Base-by-base conservation (phyloP, 768 basidiomycete species). In the Amylocystis lapponica region DNA sequence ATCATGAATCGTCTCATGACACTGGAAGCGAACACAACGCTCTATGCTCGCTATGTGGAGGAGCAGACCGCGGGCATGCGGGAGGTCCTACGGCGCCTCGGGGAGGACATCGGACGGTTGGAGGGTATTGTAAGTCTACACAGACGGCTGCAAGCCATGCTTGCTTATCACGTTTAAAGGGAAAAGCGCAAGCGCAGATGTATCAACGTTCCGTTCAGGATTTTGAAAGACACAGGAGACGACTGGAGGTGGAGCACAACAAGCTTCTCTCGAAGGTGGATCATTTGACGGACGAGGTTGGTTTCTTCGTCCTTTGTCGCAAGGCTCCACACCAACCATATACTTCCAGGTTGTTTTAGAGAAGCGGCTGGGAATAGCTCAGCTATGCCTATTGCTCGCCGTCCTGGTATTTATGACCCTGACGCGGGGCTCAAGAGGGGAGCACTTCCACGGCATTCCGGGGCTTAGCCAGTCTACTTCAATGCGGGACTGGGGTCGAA, bases 1-100 rank as follows among this genome's bases (percentile, higher is more conserved):
- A 99, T 98, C 52, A 94, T 94, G 81, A 95, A 96, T 53, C 83
- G 93, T 6, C 73, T 99, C 10, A 77, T 79, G 2, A 77, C 79
- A 5, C 74, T 98, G 12, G 94, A 98, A 62, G 75, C 76, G 8
- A 96, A 94, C 53, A 86, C 92, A 36, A 89, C 89, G 0, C 70
- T 97, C 3, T 84, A 89, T 33, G 75, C 81, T 17, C 64, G 80
- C 14, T 98, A 96, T 58, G 81, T 96, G 11, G 92, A 93, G 53
- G 91, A 94, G 57, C 95, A 98, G 56, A 86, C 82, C 0, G 62
- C 73, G 12, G 77, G 79, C 23, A 75, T 96, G 16, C 69, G 89
- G 4, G 83, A 86, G 27, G 74, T 89, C 36, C 69, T 97, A 26
- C 74, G 74, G 43, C 69, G 86, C 16, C 64, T 97, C 7, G 79